Conservation (phyloP, 441 rosid species). For the Gossypium trilobum region DNA sequence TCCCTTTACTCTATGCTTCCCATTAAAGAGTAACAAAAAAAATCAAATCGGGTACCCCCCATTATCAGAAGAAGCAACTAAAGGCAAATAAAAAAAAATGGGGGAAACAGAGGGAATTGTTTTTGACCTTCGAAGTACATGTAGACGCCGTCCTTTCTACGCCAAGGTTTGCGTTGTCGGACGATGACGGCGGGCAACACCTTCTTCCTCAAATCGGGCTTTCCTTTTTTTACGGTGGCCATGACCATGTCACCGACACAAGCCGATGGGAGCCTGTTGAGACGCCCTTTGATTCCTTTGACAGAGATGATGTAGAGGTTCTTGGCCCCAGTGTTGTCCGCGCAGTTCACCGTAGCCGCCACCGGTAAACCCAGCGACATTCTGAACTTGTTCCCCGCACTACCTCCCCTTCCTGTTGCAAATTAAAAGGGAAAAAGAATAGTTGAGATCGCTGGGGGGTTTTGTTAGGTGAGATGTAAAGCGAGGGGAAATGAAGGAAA, state of each 20-base stretch:
- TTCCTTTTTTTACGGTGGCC: slow-evolving; percentile 13
- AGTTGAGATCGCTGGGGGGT: background rate
- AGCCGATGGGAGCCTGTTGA: slow-evolving; percentile 13
- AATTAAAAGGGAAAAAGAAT: background rate
- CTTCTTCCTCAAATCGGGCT: slow-evolving; percentile 14
- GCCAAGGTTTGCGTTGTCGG: slow-evolving; percentile 14
- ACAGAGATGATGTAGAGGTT: slow-evolving; percentile 35
- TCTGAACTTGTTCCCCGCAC: slow-evolving; percentile 62
- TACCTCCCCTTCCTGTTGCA: slow-evolving; percentile 47
- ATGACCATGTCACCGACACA: slow-evolving; percentile 15
- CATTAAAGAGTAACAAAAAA: slow-evolving; percentile 14
- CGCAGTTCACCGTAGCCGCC: slow-evolving; percentile 57
- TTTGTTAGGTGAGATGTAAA: background rate
- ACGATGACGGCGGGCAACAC: slow-evolving; percentile 13
- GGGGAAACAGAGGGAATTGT: background rate
- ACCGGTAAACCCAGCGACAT: slow-evolving; percentile 64
- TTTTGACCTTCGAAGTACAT: slow-evolving; percentile 32
- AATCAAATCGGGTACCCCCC: slow-evolving; percentile 9
- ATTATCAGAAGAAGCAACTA: slow-evolving; percentile 26
- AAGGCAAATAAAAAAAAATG: background rate
- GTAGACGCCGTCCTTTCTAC: slow-evolving; percentile 15
- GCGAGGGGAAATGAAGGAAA: background rate
- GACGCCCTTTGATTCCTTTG: slow-evolving; percentile 17
- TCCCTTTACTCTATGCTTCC: slow-evolving; percentile 27
- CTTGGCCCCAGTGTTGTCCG: slow-evolving; percentile 58